phyloP scores from a whole-genome alignment of 2,329 filamentous ascomycete species.

The Eutypella sp. region DNA sequence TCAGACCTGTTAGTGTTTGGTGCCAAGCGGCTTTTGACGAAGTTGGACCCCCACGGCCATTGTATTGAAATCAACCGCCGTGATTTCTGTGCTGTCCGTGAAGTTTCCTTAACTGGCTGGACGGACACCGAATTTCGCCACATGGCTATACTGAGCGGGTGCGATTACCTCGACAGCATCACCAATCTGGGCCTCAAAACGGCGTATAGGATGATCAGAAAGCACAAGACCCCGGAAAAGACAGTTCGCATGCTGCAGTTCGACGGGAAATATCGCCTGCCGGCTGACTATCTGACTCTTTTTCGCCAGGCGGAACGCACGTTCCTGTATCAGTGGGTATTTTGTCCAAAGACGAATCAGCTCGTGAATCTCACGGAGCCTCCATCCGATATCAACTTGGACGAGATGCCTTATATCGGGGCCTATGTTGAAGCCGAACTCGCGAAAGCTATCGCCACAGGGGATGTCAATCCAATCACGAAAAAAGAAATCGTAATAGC shows the following conservation, averaged over 20 bases:
- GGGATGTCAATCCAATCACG: slow-evolving; percentile 85
- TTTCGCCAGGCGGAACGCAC: slow-evolving; percentile 88
- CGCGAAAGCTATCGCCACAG: slow-evolving; percentile 69
- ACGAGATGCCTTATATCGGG: slow-evolving; percentile 79
- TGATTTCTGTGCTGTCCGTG: slow-evolving; percentile 83
- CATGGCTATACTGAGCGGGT: slow-evolving; percentile 96
- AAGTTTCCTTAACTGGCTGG: slow-evolving; percentile 88
- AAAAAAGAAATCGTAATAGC: slow-evolving; percentile 58
- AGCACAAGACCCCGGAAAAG: slow-evolving; percentile 81
- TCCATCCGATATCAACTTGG: slow-evolving; percentile 56
- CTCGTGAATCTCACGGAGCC: slow-evolving; percentile 72
- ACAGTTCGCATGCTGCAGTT: slow-evolving; percentile 81
- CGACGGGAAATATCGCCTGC: slow-evolving; percentile 78
- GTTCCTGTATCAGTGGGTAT: slow-evolving; percentile 92
- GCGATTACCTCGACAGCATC: slow-evolving; percentile 88
- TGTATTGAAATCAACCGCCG: slow-evolving; percentile 87
- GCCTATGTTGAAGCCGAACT: slow-evolving; percentile 61
- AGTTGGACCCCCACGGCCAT: slow-evolving; percentile 88
- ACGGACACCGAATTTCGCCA: slow-evolving; percentile 83
- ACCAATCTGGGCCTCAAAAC: slow-evolving; percentile 87
- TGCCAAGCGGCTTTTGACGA: slow-evolving; percentile 83
- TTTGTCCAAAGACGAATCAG: slow-evolving; percentile 66
- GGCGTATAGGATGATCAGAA: slow-evolving; percentile 83
- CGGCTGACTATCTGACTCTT: slow-evolving; percentile 71
- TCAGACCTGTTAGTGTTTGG: slow-evolving; percentile 96